Conservation (phyloP, 139 green algal species). For the Ettlia oleoabundans region DNA sequence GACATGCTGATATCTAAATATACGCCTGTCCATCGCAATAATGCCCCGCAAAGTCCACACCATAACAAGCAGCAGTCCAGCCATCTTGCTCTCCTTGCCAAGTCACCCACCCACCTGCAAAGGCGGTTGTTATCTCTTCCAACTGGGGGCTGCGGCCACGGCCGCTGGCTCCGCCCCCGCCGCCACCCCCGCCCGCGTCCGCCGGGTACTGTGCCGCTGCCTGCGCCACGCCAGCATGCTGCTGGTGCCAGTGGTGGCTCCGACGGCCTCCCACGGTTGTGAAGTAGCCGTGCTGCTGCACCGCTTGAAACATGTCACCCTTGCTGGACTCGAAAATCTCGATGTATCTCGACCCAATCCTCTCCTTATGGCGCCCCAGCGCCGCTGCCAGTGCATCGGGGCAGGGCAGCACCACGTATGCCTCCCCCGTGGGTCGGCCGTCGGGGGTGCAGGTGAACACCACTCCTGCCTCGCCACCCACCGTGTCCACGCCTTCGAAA, state of each 20-base stretch:
- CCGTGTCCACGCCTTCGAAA: conserved; percentile 69
- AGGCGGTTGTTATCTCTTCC: conserved; percentile 15
- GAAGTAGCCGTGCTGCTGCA: conserved; percentile 44
- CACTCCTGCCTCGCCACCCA: conserved; percentile 66
- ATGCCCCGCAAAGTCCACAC: no score
- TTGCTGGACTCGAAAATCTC: conserved; percentile 81
- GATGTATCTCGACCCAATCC: conserved; percentile 78
- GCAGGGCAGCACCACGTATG: conserved; percentile 79
- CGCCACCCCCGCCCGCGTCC: conserved; percentile 4
- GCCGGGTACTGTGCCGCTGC: not conserved
- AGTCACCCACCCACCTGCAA: conserved; percentile 30
- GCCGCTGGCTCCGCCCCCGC: not conserved
- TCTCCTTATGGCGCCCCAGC: conserved; percentile 73
- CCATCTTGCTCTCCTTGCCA: no score
- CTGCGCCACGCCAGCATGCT: not conserved
- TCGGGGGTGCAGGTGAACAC: conserved; percentile 75
- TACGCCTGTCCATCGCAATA: no score
- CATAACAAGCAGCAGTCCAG: no score
- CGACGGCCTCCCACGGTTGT: conserved; percentile 23
- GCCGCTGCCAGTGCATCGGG: conserved; percentile 63
- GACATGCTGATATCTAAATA: no score
- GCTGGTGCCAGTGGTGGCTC: conserved; percentile 32
- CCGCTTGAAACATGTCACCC: conserved; percentile 63
- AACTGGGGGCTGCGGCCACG: not conserved
- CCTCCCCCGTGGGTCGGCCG: conserved; percentile 86